These are phyloP conservation scores for Bondarzewia mesenterica DNA, from an alignment of 1,284 basidiomycete genomes.

Conservation along the genomic window DNA sequence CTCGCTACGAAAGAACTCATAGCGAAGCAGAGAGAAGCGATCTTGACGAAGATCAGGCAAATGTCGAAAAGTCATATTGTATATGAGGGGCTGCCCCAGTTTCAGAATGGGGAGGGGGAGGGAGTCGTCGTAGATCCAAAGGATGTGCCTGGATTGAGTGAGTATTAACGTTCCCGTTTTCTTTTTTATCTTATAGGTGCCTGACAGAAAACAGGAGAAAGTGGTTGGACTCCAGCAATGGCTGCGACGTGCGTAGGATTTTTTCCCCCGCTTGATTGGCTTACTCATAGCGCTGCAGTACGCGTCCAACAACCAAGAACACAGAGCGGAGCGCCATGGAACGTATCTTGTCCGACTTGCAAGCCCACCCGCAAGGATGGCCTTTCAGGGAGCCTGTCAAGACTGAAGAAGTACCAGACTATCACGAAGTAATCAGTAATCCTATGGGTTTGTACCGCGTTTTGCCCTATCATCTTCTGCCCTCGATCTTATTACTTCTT, in stretches of 20 bases:
- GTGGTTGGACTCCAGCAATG: constrained; percentile 90
- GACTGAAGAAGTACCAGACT: constrained; percentile 79
- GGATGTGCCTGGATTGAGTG: constrained; percentile 81
- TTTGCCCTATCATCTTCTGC: not conserved
- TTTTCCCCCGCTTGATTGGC: constrained; percentile 5
- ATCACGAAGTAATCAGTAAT: constrained; percentile 84
- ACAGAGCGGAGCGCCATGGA: constrained; percentile 68
- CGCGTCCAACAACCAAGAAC: constrained; percentile 40
- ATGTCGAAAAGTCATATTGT: constrained; percentile 85
- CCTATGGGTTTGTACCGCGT: constrained; percentile 77
- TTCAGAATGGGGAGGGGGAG: constrained; percentile 50
- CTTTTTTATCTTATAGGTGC: constrained; percentile 1
- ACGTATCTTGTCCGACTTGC: constrained; percentile 77
- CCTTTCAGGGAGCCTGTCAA: constrained; percentile 83
- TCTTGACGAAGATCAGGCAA: constrained; percentile 83
- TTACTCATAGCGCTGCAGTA: constrained; percentile 19
- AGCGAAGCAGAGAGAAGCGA: constrained; percentile 80
- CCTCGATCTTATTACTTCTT: constrained; percentile 5
- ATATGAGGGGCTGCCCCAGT: constrained; percentile 80
- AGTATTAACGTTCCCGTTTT: constrained; percentile 26
- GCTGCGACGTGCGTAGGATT: constrained; percentile 53
- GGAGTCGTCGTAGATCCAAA: constrained; percentile 51
- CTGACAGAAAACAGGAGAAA: constrained; percentile 53
- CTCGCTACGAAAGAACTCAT: constrained; percentile 78
- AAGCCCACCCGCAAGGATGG: constrained; percentile 81